Percentiles rank a stretch among this genome's conserved stretches.
Conservation (phyloP, 345 rosid species). For the Eucalyptus sp. region DNA sequence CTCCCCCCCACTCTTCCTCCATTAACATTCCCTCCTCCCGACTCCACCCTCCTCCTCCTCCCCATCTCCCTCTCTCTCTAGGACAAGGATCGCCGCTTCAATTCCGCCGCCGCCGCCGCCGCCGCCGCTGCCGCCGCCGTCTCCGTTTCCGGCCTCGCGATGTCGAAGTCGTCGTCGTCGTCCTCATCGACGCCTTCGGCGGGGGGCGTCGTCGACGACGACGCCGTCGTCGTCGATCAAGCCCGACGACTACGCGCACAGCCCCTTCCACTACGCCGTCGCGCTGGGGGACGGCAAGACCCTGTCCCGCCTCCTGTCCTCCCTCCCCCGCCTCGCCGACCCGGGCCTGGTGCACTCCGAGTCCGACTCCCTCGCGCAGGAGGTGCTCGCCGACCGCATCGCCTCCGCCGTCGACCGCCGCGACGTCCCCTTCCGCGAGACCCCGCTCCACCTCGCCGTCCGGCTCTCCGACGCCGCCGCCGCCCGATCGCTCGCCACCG, state of each 20-base stretch:
- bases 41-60: neutral
- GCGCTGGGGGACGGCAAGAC: slow-evolving; percentile 55
- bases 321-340: slow-evolving; percentile 58
- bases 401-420: slow-evolving; percentile 68
- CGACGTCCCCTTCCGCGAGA: slow-evolving; percentile 71
- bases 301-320: slow-evolving; percentile 53
- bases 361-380: slow-evolving; percentile 56
- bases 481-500: slow-evolving; percentile 30
- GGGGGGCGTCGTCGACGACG: slow-evolving; percentile 13
- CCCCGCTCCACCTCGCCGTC: slow-evolving; percentile 88
- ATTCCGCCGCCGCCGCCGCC: too few relatives aligned
- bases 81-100: neutral
- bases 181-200: neutral
- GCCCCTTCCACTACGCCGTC: slow-evolving; percentile 84
- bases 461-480: slow-evolving; percentile 50
- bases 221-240: slow-evolving; percentile 27
- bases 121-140: neutral
- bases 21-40: neutral
- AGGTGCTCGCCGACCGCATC: slow-evolving; percentile 63
- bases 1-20: neutral
- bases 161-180: slow-evolving; percentile 34
- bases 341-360: slow-evolving; percentile 59
- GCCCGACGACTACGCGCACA: slow-evolving; percentile 67
- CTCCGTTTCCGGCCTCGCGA: neutral
- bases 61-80: neutral